Percentiles rank a stretch among this genome's conserved stretches.
phyloP scores from a whole-genome alignment of 179 eudicot species.

The Nepenthes alata region DNA sequence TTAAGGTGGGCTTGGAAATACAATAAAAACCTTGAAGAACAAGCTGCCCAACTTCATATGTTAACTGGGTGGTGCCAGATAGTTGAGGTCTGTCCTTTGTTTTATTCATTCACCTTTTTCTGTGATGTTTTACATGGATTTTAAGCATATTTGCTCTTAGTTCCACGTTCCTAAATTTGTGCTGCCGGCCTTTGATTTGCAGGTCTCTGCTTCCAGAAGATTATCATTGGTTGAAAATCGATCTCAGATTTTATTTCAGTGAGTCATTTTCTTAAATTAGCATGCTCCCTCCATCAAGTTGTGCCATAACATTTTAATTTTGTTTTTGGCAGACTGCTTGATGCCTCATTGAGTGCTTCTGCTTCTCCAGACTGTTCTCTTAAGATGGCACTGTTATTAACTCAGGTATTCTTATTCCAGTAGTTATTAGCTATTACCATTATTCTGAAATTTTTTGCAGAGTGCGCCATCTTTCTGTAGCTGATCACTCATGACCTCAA shows the following conservation, averaged over 20 bases:
- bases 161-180: conserved; percentile 1
- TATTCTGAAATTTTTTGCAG: background rate
- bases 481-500: background rate
- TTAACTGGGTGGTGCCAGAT: conserved; percentile 94
- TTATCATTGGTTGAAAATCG: conserved; percentile 58
- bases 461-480: background rate
- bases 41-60: conserved; percentile 99
- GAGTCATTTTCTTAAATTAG: conserved; percentile 16
- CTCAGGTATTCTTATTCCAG: conserved; percentile 44
- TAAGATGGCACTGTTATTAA: conserved; percentile 78
- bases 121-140: background rate
- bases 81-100: conserved; percentile 48
- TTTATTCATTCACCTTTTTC: background rate
- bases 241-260: conserved; percentile 84
- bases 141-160: background rate
- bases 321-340: conserved; percentile 58
- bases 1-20: conserved; percentile 96
- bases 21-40: conserved; percentile 94
- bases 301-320: conserved; percentile 5
- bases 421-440: background rate
- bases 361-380: conserved; percentile 84
- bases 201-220: conserved; percentile 86
- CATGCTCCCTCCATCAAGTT: background rate
- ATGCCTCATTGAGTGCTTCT: conserved; percentile 77
- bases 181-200: conserved; percentile 1